Evolutionary conservation across 495 filamentous ascomycete species (phyloP).

Genomic region (Daldinia grandis): DNA sequence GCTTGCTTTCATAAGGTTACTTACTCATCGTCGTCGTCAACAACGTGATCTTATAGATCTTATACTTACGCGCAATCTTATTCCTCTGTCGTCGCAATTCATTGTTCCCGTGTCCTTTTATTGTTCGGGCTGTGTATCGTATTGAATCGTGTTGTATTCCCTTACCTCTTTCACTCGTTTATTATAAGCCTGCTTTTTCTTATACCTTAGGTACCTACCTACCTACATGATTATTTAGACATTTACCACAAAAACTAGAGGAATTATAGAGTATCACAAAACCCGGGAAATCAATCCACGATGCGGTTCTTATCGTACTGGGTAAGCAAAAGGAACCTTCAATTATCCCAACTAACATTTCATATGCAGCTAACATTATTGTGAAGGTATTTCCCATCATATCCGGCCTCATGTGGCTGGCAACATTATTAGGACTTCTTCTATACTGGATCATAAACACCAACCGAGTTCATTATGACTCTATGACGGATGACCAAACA

Average conservation of each 20-base stretch:
- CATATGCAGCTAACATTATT: slow-evolving; percentile 12
- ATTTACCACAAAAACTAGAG: neutral
- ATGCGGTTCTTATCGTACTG: slow-evolving; percentile 71
- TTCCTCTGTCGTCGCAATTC: slow-evolving; percentile 12
- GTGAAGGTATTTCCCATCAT: slow-evolving; percentile 78
- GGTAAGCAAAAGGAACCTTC: slow-evolving; percentile 47
- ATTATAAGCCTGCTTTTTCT: neutral
- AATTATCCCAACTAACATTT: slow-evolving; percentile 11
- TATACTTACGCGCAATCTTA: slow-evolving; percentile 22
- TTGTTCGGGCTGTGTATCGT: neutral
- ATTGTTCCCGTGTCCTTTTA: slow-evolving; percentile 1
- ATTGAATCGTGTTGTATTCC: neutral
- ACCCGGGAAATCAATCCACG: slow-evolving; percentile 50
- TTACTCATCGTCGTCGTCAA: slow-evolving; percentile 24
- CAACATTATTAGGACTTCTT: slow-evolving; percentile 62
- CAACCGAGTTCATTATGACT: slow-evolving; percentile 67
- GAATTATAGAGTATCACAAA: slow-evolving; percentile 1
- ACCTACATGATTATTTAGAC: slow-evolving; percentile 1
- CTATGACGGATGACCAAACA: slow-evolving; percentile 69
- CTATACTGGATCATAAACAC: slow-evolving; percentile 69
- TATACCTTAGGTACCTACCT: neutral
- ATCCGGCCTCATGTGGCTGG: slow-evolving; percentile 81
- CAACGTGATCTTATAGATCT: slow-evolving; percentile 15
- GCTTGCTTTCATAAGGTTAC: slow-evolving; percentile 16
- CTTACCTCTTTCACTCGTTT: slow-evolving; percentile 10